Base-by-base conservation (phyloP, 2,329 filamentous ascomycete genomes). In the Diaporthe destruens region DNA sequence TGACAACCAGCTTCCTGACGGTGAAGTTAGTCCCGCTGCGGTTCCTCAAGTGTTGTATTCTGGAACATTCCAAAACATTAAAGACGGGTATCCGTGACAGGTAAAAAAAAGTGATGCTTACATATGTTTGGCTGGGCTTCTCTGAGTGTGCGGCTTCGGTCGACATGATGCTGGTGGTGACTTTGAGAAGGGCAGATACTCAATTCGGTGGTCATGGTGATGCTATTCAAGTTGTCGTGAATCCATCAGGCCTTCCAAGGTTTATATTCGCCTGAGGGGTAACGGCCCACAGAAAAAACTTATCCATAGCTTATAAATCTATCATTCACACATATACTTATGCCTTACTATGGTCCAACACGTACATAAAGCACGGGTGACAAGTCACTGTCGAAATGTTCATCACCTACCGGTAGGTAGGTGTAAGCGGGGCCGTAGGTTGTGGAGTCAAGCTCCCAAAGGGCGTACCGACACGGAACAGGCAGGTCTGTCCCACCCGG, bases 1-100 rank as follows among this genome's bases (percentile, higher is more conserved):
- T 89, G 87, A 75, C 87, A 89, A 71, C 84, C 84, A 14, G 82
- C 86, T 57, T 84, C 49, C 44, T 47, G 18, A 47, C 20, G 18
- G 44, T n/a, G 36, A 39, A 2, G 44, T 47, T 47, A 47, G 44
- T 47, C 44, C 44, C n/a, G 44, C 44, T 47, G 8, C 18, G 7
- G 8, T 6, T 6, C 14, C 51, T 54, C 12, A 36, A 32, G 12
- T 18, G 29, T n/a, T 47, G 18, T 18, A 20, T 47, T 20, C 42
- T 47, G 8, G 44, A 47, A 8, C 44, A 47, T 47, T 47, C 44
- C 44, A 47, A 47, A 47, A 47, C 16, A 47, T 47, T 16, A 47
- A 47, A 47, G 42, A 47, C 42, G 42, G 16, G 42, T 16, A 47
- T 47, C 42, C 42, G 42, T 47, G 6, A 20, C 6, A 47, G 42